A percentile compares a stretch with the other conserved stretches of the same genome.
phyloP scores from a whole-genome alignment of 352 stramenopile genomes.

The Phytophthora pinifolia region DNA sequence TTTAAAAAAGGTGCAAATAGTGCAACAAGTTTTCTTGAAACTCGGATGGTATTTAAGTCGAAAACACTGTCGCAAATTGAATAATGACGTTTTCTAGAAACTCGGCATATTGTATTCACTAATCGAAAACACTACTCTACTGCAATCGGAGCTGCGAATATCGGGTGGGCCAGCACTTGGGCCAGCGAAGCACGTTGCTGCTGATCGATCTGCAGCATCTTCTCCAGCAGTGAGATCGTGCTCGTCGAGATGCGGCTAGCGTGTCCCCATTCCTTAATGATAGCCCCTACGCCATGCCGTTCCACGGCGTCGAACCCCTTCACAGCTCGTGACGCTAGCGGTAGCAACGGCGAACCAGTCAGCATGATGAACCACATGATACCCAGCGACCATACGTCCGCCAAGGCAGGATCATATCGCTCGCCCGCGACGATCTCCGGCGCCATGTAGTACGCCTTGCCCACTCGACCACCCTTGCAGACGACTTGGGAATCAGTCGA shows the following conservation, averaged over 20 bases:
- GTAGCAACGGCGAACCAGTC: conserved; percentile 52
- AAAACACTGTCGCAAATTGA: too few relatives aligned
- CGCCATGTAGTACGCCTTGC: conserved; percentile 71
- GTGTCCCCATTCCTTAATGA: conserved; percentile 39
- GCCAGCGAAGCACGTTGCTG: conserved; percentile 13
- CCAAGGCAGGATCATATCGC: conserved; percentile 43
- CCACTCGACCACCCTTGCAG: conserved; percentile 38
- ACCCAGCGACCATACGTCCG: conserved; percentile 68
- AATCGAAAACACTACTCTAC: too few relatives aligned
- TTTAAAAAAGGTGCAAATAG: too few relatives aligned
- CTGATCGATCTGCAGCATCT: conserved; percentile 37
- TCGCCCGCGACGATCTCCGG: conserved; percentile 47
- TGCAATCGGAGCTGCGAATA: too few relatives aligned
- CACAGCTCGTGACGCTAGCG: conserved; percentile 30
- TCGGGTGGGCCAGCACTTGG: conserved; percentile 16
- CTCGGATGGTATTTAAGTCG: too few relatives aligned
- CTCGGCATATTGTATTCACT: too few relatives aligned
- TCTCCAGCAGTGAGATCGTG: conserved; percentile 23
- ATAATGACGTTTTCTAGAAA: too few relatives aligned
- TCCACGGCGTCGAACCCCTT: conserved; percentile 30
- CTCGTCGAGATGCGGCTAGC: conserved; percentile 7
- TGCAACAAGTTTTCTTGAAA: too few relatives aligned
- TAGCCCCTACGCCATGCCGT: conserved; percentile 23
- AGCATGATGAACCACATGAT: conserved; percentile 72
- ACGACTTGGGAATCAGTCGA: conserved; percentile 17